Base-by-base conservation (phyloP, 495 filamentous ascomycete species). In the Penicillium salamii region DNA sequence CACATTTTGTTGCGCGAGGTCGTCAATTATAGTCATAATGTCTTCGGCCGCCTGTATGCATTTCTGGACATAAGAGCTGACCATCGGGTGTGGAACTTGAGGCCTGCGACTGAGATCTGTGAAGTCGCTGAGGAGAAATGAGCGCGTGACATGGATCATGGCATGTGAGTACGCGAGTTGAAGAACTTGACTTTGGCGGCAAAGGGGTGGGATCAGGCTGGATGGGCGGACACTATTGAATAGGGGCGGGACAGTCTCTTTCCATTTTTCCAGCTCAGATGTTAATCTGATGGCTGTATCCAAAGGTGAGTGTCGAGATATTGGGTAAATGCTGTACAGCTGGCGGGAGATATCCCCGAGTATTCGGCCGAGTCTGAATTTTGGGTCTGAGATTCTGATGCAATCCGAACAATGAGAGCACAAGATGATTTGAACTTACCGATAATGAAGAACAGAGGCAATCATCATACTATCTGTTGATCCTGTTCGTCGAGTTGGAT, bases 101-200 rank as follows among this genome's bases (percentile, higher is more conserved):
- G 69, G 62, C 26, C 66, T 46, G 21, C 68, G 66, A 46, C 63
- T 68, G 14, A 74, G 58, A 48, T 77, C 67, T 17, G 74, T 71
- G 46, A 78, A 78, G 46, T 78, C 75, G 42, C 69, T 74, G 8
- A 82, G 59, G 20, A 84, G 66, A 21, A 81, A 78, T 33, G 76
- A 78, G n/a, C 81, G 72, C n/a, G 70, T 77, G 7, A 75, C 63
- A 26, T 83, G 72, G 28, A 84, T 82, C 44, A 74, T 68, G 3
- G 77, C 76, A 47, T 83, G 78, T 5, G 65, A 68, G 49, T 78
- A 74, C 11, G 79, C 72, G 17, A 83, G 60, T 41, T 70, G 69
- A 11, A 84, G 62, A n/a, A 81, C 71, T 32, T 71, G 72, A 23
- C 71, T 75, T 58, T 84, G 80, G 14, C 78, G 62, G 20, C 75